Evolutionary conservation across 2,329 filamentous ascomycete species (phyloP).

Genomic region (Basipetospora chlamydospora): DNA sequence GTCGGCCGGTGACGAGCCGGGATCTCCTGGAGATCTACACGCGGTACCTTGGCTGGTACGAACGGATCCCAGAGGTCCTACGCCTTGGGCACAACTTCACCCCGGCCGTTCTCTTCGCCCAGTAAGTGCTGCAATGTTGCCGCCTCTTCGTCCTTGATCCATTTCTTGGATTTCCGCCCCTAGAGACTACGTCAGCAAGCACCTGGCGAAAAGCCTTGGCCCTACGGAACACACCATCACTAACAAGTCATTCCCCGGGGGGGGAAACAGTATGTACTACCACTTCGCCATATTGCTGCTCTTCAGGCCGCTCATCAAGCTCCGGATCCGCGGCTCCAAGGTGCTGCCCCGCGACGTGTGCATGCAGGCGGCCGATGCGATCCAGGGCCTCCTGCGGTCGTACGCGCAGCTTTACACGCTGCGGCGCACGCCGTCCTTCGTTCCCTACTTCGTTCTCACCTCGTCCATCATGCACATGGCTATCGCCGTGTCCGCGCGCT

Average conservation of each 20-base stretch:
- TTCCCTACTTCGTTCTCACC: slow-evolving; percentile 47
- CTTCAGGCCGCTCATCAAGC: slow-evolving; percentile 56
- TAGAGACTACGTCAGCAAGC: too few species aligned
- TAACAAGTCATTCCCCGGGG: neutral
- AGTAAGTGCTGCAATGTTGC: slow-evolving; percentile 51
- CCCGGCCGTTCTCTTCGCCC: slow-evolving; percentile 57
- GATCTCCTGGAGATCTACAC: slow-evolving; percentile 51
- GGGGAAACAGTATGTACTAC: slow-evolving; percentile 57
- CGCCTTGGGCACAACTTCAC: slow-evolving; percentile 54
- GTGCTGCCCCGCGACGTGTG: slow-evolving; percentile 53
- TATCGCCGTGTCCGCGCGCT: slow-evolving; percentile 24
- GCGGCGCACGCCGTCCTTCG: slow-evolving; percentile 43
- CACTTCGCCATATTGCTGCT: slow-evolving; percentile 58
- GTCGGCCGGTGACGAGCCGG: slow-evolving; percentile 46
- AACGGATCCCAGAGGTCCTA: slow-evolving; percentile 48
- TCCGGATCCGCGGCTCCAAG: slow-evolving; percentile 47
- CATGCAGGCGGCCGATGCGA: slow-evolving; percentile 44
- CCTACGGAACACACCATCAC: too few species aligned
- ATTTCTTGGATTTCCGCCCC: slow-evolving; percentile 5
- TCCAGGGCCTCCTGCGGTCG: slow-evolving; percentile 38
- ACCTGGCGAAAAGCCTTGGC: too few species aligned
- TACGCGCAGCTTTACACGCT: slow-evolving; percentile 45
- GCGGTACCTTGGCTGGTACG: slow-evolving; percentile 59
- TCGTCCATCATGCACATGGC: slow-evolving; percentile 47
- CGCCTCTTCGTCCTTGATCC: too few species aligned